Evolutionary conservation across 306 rosid genomes (phyloP), one percentile per base, ranked within the genome.

Genomic region (Vachellia pachyceras): DNA sequence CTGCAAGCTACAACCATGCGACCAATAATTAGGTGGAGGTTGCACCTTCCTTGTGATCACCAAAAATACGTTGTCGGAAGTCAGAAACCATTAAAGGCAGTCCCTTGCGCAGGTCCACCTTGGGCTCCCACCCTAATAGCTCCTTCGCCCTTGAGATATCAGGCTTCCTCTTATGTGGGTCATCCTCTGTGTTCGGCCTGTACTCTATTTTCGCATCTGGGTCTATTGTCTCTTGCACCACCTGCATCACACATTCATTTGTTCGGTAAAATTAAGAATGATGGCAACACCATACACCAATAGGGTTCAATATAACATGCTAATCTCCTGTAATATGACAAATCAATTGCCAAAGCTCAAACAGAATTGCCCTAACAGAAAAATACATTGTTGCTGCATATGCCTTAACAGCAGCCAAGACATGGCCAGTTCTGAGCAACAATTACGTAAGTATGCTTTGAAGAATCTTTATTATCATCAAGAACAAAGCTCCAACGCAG

Each of bases 121-220:
- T 89, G 5, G 97, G 94, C 66, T 90, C 79, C 94, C 97, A 92
- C 5, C 94, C 94, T 11, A 92, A 88, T 5, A 76, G 80, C 35
- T 92, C 93, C 69, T 92, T 92, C 1, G 94, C 97, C 88, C 80
- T 92, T 17, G 89, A 79, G 60, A 92, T 92, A 47, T 92, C 94
- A 18, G 97, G 93, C 85, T 92, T 92, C 83, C 94, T 89, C 85
- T 92, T 92, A 86, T 92, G 97, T 3, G 94, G 97, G 76, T 90
- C 97, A 72, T 92, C 94, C 77, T 89, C 97, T 40, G 94, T 92
- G 84, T 92, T 92, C 14, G 91, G 84, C 81, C 65, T 89, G 90
- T 86, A 85, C 87, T 86, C 97, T 23, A 92, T 92, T 89, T 86
- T 92, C 6, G 94, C 97, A 42, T 89, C 94, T 3, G 90, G 94